phyloP scores from a whole-genome alignment of 352 stramenopile genomes.

The Globisporangium megalacanthum region DNA sequence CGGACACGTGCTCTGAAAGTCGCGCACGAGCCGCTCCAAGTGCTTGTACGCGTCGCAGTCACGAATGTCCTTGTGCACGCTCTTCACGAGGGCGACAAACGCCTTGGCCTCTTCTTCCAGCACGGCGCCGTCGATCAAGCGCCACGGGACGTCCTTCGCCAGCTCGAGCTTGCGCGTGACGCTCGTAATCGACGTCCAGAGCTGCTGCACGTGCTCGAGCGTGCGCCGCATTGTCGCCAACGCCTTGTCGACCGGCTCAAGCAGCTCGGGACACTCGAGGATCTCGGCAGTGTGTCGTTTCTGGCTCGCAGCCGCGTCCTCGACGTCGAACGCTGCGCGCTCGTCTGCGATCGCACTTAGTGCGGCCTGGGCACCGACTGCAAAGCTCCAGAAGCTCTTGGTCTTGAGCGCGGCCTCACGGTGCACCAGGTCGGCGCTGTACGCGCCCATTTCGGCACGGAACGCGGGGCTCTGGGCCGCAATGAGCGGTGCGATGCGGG shows the following conservation, averaged over 20 bases:
- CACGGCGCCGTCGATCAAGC: conserved; percentile 85
- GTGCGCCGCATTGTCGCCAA: conserved; percentile 72
- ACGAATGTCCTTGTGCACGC: conserved; percentile 80
- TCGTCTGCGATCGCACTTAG: conserved; percentile 42
- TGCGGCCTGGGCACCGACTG: conserved; percentile 32
- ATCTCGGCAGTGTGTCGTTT: conserved; percentile 89
- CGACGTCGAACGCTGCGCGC: conserved; percentile 24
- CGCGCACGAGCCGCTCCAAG: conserved; percentile 69
- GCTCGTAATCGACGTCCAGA: conserved; percentile 86
- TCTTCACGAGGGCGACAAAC: conserved; percentile 86
- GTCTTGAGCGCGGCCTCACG: conserved; percentile 48
- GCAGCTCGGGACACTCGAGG: conserved; percentile 89
- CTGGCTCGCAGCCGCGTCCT: conserved; percentile 31
- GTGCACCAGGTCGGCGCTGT: conserved; percentile 68
- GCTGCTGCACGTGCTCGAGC: conserved; percentile 63
- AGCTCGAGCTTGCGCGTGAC: conserved; percentile 87
- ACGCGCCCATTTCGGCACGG: conserved; percentile 71
- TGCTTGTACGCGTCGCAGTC: conserved; percentile 90
- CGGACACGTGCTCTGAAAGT: conserved; percentile 73
- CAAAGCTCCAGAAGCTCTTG: conserved; percentile 63
- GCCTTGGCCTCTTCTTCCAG: conserved; percentile 93
- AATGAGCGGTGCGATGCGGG: conserved; percentile 62
- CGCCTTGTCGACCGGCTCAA: conserved; percentile 75
- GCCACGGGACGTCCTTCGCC: conserved; percentile 88
- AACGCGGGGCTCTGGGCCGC: conserved; percentile 55